Base-by-base conservation (phyloP, 805 yeast genomes). In the Cyberlindnera bimundalis region DNA sequence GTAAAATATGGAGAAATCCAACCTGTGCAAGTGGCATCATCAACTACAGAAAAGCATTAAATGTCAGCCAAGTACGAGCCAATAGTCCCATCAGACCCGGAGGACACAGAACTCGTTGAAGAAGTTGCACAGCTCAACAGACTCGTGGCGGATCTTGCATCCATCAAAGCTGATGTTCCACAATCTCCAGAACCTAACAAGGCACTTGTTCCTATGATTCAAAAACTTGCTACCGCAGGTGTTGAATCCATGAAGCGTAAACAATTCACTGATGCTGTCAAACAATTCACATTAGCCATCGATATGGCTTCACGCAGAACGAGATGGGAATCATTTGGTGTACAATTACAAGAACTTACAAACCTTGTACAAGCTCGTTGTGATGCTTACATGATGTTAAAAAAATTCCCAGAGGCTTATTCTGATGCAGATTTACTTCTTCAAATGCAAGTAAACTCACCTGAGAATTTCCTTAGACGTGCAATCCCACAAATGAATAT, bases 381-480 rank as follows among this genome's bases (percentile, higher is more conserved):
- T 19, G 95, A 84, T 55, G 79, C 89, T 0, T 70, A 76, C 50
- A 64, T 83, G 55, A 68, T 79, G 58, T 63, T 69, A 38, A 70
- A 74, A 29, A 68, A 77, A 39, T 78, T 68, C 57, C 49, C 78
- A 33, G 76, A 74, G 41, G 90, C 89, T 1, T 73, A 66, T 55
- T 76, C 78, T 50, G 95, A 84, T 56, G 76, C 85, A 3, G 90
- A 84, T 46, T 61, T 56, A 9, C 26, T 56, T 12, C 28, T 57
- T 6, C 50, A 54, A 9, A 48, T 58, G 25, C 58, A 53, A 14
- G 48, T 47, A 6, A 46, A 67, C 39, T 65, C 78, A 4, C 79
- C 90, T 1, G 93, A 84, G 39, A 81, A 84, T 56, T 82, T 81
- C 55, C 67, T 83, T 39, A 74, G 93, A 64, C 73, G 82, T 53